phyloP scores from a whole-genome alignment of 228 moss, liverwort and hornwort species.

The Sphagnum magellanicum region DNA sequence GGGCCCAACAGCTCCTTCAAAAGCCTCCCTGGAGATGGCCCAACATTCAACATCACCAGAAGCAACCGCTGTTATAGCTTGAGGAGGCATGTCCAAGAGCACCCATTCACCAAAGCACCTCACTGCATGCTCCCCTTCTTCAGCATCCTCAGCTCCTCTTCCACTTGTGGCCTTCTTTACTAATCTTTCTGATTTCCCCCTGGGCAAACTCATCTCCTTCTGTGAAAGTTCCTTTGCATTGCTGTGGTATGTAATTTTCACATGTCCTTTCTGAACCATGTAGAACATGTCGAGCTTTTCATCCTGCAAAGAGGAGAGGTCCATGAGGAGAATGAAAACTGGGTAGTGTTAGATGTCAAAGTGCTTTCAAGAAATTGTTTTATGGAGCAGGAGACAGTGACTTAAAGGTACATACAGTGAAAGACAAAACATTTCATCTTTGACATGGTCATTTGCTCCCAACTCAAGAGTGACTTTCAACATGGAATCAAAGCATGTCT shows the following conservation, averaged over 20 bases:
- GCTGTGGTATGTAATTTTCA: constrained; percentile 1
- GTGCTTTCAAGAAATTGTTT: too few species aligned
- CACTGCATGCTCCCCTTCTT: constrained; percentile 1
- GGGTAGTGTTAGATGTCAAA: too few species aligned
- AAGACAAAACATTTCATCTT: too few species aligned
- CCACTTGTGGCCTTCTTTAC: neutral
- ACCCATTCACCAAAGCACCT: constrained; percentile 10
- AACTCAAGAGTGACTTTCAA: too few species aligned
- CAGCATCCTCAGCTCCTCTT: neutral
- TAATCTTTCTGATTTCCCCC: neutral
- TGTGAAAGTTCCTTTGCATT: neutral
- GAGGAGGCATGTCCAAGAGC: constrained; percentile 1
- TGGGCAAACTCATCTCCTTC: neutral
- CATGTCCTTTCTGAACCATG: constrained; percentile 5
- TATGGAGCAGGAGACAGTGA: too few species aligned
- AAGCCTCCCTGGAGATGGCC: constrained; percentile 4
- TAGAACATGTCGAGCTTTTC: constrained; percentile 4
- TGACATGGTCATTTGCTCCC: too few species aligned
- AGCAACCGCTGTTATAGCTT: constrained; percentile 6
- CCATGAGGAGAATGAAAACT: too few species aligned
- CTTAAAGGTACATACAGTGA: too few species aligned
- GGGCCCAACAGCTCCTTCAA: constrained; percentile 6
- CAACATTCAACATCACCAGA: constrained; percentile 12
- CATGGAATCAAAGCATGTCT: too few species aligned
- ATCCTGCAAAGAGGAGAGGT: constrained; percentile 2